Evolutionary conservation across 148 eudicot genomes (phyloP).

Genomic region (Cornus florida): DNA sequence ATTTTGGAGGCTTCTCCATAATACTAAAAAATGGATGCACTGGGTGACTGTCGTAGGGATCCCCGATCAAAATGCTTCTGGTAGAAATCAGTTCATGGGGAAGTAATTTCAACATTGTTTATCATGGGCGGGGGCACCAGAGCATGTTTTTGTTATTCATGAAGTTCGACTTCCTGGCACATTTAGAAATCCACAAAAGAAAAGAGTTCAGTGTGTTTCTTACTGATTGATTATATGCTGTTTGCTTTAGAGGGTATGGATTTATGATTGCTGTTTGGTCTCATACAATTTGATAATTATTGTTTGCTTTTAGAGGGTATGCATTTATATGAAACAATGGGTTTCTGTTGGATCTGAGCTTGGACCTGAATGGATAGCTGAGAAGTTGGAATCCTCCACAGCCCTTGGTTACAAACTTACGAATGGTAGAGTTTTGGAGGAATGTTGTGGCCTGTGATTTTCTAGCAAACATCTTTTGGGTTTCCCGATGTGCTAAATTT

Average conservation of each 20-base stretch:
- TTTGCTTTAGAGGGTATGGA: not conserved
- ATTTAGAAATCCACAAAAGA: not conserved
- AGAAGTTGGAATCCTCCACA: too few relatives aligned
- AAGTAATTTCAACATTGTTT: not conserved
- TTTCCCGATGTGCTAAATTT: too few relatives aligned
- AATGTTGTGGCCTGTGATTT: too few relatives aligned
- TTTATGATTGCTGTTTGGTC: too few relatives aligned
- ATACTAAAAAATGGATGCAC: not conserved
- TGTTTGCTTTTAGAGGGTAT: too few relatives aligned
- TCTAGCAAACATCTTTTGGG: too few relatives aligned
- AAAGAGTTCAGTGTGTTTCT: not conserved
- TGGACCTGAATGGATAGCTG: too few relatives aligned
- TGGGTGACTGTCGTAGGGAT: not conserved
- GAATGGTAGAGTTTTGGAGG: too few relatives aligned
- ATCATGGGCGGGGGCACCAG: not conserved
- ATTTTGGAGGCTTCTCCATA: not conserved
- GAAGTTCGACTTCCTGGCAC: conserved; percentile 2
- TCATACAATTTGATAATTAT: too few relatives aligned
- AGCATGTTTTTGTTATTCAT: not conserved
- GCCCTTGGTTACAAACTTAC: too few relatives aligned
- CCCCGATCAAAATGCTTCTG: not conserved
- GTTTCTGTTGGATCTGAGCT: too few relatives aligned
- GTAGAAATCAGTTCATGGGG: not conserved
- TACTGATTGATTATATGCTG: not conserved
- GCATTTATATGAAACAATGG: too few relatives aligned